These are phyloP conservation scores for Lachnellula suecica DNA, from an alignment of 2,329 filamentous ascomycete genomes.

Conservation along the genomic window DNA sequence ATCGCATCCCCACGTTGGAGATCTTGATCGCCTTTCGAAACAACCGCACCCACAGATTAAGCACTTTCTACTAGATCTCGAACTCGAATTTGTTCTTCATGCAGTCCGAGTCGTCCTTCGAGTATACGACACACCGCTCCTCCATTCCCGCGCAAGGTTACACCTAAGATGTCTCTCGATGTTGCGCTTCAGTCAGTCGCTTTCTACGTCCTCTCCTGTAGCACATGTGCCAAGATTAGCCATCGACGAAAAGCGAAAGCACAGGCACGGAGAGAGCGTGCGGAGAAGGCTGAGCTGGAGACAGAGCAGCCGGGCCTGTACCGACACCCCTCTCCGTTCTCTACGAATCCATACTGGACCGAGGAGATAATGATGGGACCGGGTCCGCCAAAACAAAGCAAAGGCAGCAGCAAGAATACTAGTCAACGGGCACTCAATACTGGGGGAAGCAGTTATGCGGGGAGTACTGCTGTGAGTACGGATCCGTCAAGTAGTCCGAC, in stretches of 20 bases:
- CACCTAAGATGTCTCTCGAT: slow-evolving; percentile 47
- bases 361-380: slow-evolving; percentile 86
- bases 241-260: slow-evolving; percentile 69
- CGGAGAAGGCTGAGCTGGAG: slow-evolving; percentile 63
- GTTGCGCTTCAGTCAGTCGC: slow-evolving; percentile 71
- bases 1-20: slow-evolving; percentile 2
- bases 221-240: slow-evolving; percentile 71
- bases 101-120: slow-evolving; percentile 14
- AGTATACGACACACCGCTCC: slow-evolving; percentile 10
- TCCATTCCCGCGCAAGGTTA: not conserved
- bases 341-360: slow-evolving; percentile 85
- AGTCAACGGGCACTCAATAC: slow-evolving; percentile 61
- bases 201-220: slow-evolving; percentile 77
- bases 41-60: slow-evolving; percentile 10
- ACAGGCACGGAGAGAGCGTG: slow-evolving; percentile 66
- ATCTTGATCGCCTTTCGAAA: slow-evolving; percentile 20
- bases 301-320: slow-evolving; percentile 72
- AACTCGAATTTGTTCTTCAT: slow-evolving; percentile 15
- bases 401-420: slow-evolving; percentile 50
- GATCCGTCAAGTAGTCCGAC: slow-evolving; percentile 43
- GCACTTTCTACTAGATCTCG: not conserved
- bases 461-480: slow-evolving; percentile 34
- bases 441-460: slow-evolving; percentile 51
- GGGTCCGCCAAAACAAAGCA: slow-evolving; percentile 63
- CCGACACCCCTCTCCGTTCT: slow-evolving; percentile 77